A percentile compares a stretch with the other conserved stretches of the same genome.
Evolutionary conservation across 306 rosid species (phyloP).

Genomic region (Quercus alba): DNA sequence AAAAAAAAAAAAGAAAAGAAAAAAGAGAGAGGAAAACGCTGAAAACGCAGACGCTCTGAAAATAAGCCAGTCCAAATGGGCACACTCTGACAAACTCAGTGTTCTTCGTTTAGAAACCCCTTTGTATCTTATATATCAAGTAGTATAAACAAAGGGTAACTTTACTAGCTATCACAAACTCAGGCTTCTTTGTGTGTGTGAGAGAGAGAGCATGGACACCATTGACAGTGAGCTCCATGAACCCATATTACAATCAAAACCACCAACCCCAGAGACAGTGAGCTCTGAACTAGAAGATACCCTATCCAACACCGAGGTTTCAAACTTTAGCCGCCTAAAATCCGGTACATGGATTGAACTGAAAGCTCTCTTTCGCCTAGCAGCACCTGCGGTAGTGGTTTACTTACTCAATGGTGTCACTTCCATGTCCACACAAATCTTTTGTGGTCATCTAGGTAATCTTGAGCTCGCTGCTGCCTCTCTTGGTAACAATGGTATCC

Average conservation of each 20-base stretch:
- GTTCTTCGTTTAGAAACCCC: too few relatives aligned
- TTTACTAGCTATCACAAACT: too few relatives aligned
- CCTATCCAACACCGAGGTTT: slow-evolving; percentile 26
- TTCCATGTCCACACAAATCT: slow-evolving; percentile 54
- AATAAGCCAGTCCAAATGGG: too few relatives aligned
- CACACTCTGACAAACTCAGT: too few relatives aligned
- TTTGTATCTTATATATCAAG: too few relatives aligned
- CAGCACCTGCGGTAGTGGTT: slow-evolving; percentile 51
- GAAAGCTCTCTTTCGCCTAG: slow-evolving; percentile 30
- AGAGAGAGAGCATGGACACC: slow-evolving; percentile 13
- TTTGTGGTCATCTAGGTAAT: slow-evolving; percentile 59
- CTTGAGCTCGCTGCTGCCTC: slow-evolving; percentile 50
- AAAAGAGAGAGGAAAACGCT: too few relatives aligned
- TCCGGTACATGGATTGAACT: slow-evolving; percentile 35
- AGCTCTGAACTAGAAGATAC: slow-evolving; percentile 33
- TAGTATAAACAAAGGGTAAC: too few relatives aligned
- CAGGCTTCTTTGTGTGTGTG: too few relatives aligned
- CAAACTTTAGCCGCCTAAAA: slow-evolving; percentile 17
- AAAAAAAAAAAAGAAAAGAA: too few relatives aligned
- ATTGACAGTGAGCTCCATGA: neutral
- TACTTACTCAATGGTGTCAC: slow-evolving; percentile 47
- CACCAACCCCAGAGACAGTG: neutral
- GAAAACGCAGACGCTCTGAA: too few relatives aligned
- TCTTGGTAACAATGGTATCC: slow-evolving; percentile 61
- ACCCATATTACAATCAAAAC: slow-evolving; percentile 4